phyloP scores from a whole-genome alignment of 1,139 yeast genomes.

The Diutina catenulata region DNA sequence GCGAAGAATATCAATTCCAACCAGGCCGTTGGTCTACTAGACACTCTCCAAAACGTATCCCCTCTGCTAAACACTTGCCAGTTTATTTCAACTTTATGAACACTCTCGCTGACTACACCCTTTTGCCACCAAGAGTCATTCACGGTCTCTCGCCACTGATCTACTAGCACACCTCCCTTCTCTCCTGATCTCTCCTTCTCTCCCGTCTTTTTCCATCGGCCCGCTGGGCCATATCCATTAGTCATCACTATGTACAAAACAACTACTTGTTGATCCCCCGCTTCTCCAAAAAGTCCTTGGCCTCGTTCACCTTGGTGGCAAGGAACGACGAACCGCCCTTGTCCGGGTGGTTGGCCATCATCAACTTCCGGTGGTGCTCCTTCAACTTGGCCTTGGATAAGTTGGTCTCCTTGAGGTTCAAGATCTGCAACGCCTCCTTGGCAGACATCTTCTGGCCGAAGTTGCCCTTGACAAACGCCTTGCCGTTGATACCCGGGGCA shows the following conservation, averaged over 20 bases:
- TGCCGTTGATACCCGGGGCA: constrained; percentile 63
- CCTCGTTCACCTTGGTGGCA: constrained; percentile 96
- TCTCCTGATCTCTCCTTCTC: no score
- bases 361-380: constrained; percentile 77
- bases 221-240: no score
- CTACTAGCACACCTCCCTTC: no score
- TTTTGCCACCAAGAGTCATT: no score
- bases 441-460: constrained; percentile 86
- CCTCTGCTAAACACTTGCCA: no score
- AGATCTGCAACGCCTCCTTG: constrained; percentile 80
- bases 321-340: constrained; percentile 93
- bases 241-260: constrained; percentile 3
- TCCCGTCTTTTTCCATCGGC: no score
- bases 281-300: constrained; percentile 86
- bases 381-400: constrained; percentile 69
- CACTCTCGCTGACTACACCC: no score
- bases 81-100: no score
- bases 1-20: no score
- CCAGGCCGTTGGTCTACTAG: no score
- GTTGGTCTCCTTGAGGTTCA: constrained; percentile 71
- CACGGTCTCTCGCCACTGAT: no score
- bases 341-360: constrained; percentile 95
- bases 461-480: constrained; percentile 72
- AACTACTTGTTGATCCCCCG: constrained; percentile 43
- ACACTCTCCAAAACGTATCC: no score